Evolutionary conservation across 2,329 filamentous ascomycete genomes (phyloP), one percentile per base, ranked within the genome.

Genomic region (Microsporum canis): DNA sequence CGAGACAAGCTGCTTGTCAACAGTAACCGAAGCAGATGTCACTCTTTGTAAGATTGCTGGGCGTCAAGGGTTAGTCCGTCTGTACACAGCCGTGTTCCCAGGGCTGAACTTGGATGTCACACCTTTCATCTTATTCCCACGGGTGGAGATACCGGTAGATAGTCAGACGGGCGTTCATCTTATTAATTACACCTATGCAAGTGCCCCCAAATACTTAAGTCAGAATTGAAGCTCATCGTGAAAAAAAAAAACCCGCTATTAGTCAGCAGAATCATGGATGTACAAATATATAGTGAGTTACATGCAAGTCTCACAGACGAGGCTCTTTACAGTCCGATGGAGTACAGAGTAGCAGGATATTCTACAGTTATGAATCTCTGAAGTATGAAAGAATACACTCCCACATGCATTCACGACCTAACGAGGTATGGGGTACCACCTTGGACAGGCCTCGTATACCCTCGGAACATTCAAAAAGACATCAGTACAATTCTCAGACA

Each of bases 11-110:
- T 95, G 82, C 70, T 89, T 88, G 71, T 99, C 91, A 59, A 99
- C 92, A 1, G 91, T 94, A 68, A 99, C 94, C 5, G 92, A 96
- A 63, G 92, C 92, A 49, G 91, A 97, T 63, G 96, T 84, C 58
- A 99, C 94, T 66, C 94, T 84, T 76, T 99, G 94, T 59, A 97
- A 78, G 63, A 99, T 89, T 60, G 91, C 94, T 96, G 70, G 59
- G 60, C 6, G 8, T 27, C 33, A 17, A n/a, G 27, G 49, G 49
- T 53, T 17, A 53, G 49, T 34, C 49, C 10, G 29, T 4, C n/a
- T 53, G 49, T 53, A 31, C 31, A 10, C 49, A 31, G 49, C 29
- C 33, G 49, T 53, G 49, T 34, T 33, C 49, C 49, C 49, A 34
- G 49, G 49, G 49, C 49, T 53, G 49, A 33, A 17, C 29, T 17